Base-by-base conservation (phyloP, 305 asterid species). In the Fraxinus nigra region DNA sequence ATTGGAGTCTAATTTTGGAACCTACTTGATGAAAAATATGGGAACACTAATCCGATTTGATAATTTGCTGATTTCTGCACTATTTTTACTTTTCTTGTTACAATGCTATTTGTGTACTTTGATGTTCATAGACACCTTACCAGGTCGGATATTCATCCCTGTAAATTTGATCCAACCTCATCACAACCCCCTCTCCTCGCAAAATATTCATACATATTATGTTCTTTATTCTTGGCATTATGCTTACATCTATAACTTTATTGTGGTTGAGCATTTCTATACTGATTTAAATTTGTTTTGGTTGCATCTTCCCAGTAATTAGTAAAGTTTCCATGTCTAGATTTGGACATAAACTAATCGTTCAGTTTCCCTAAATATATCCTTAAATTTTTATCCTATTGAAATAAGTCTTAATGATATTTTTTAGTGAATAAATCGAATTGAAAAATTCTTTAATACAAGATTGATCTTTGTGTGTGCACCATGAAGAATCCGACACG, bases 51-150 rank as follows among this genome's bases (percentile, higher is more conserved):
- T 63, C 33, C 24, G 10, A 28, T 28, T 69, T 69, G 22, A 32
- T 69, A 69, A 69, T 16, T 13, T 69, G 38, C 43, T 69, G 73
- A 65, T 65, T 24, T 65, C 35, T 69, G 75, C 22, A 65, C 38
- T 28, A 69, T 11, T 32, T 69, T 69, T 69, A 13, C n/a, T 28
- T 28, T 69, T 69, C 75, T 69, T 69, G 22, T 30, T 69, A 11
- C 40, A 32, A 69, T 30, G 38, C 11, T 5, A 28, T 30, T 69
- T 32, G 10, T 28, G 10, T 32, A 37, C 40, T 30, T 96, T 90
- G 98, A 96, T 88, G 97, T 92, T 79, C 93, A 97, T 80, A 92
- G 99, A 85, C 99, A 97, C 87, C 89, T 97, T 80, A 91, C 87
- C 92, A 97, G 97, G 48, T 77, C 65, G 54, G 74, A 2, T 74